A percentile compares a stretch with the other conserved stretches of the same genome.
phyloP scores from a whole-genome alignment of 805 yeast species.

The Yamadazyma sp. region DNA sequence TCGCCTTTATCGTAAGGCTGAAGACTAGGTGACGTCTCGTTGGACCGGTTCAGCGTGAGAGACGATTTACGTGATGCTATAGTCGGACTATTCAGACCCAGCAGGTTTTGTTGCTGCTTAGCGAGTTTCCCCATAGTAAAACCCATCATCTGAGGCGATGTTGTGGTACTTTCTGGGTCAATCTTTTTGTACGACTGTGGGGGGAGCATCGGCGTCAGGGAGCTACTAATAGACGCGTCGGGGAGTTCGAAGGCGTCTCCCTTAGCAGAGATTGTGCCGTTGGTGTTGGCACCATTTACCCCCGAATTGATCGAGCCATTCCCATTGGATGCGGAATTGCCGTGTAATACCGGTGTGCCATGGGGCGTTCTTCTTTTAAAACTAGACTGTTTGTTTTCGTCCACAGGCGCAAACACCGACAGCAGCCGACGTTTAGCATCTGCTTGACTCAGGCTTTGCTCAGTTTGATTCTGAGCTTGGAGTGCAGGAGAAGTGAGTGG shows the following conservation, averaged over 20 bases:
- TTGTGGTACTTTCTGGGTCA: conserved; percentile 9
- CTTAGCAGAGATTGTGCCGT: not conserved
- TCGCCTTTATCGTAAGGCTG: conserved; percentile 21
- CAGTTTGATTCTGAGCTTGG: conserved; percentile 39
- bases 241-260: conserved; percentile 28
- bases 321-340: conserved; percentile 8
- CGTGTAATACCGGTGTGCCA: conserved; percentile 39
- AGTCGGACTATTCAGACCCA: conserved; percentile 11
- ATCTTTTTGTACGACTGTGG: conserved; percentile 34
- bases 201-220: conserved; percentile 36
- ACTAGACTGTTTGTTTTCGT: conserved; percentile 21
- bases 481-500: conserved; percentile 72
- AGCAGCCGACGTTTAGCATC: conserved; percentile 31
- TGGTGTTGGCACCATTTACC: too few relatives aligned
- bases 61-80: conserved; percentile 17
- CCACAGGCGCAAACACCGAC: conserved; percentile 32
- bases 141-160: conserved; percentile 41
- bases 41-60: conserved; percentile 15
- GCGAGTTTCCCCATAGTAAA: conserved; percentile 47
- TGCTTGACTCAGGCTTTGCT: not conserved
- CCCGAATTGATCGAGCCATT: too few relatives aligned
- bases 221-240: conserved; percentile 19
- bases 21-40: conserved; percentile 24
- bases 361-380: conserved; percentile 45
- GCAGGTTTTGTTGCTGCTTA: conserved; percentile 24